Conservation (phyloP, 2,329 filamentous ascomycete species). For the Ceratocystis cubensis region DNA sequence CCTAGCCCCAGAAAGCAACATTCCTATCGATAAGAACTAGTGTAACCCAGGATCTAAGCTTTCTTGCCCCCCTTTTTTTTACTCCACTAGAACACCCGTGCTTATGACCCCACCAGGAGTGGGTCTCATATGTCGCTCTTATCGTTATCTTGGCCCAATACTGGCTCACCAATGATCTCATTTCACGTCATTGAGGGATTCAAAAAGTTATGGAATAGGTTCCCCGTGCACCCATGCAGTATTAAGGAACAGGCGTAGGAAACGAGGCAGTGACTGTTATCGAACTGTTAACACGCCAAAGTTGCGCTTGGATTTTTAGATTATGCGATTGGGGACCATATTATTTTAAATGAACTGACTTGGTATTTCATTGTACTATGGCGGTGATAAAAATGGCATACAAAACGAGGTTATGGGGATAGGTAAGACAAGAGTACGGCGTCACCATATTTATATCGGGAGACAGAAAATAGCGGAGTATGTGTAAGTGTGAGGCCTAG, state of each 20-base stretch:
- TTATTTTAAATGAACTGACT: no score
- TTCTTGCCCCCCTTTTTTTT: neutral
- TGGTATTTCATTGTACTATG: no score
- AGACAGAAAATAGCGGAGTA: no score
- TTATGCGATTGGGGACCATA: neutral
- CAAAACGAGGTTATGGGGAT: no score
- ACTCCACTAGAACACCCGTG: neutral
- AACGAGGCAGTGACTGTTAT: neutral
- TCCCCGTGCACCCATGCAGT: neutral
- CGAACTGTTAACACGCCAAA: neutral
- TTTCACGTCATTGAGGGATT: slow-evolving; percentile 7
- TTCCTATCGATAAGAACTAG: neutral
- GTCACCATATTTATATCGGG: no score
- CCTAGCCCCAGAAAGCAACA: neutral
- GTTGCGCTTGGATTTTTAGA: neutral
- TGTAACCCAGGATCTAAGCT: neutral
- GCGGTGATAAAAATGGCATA: no score
- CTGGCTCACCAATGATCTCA: slow-evolving; percentile 4
- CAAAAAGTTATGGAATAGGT: neutral
- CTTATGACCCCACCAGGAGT: neutral
- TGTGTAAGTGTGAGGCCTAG: no score
- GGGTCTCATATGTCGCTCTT: neutral
- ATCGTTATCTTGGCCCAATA: slow-evolving; percentile 2
- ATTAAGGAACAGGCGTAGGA: no score
- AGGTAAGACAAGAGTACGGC: no score